Evolutionary conservation across 495 filamentous ascomycete species (phyloP).

Genomic region (Staphylotrichum tortipilum): DNA sequence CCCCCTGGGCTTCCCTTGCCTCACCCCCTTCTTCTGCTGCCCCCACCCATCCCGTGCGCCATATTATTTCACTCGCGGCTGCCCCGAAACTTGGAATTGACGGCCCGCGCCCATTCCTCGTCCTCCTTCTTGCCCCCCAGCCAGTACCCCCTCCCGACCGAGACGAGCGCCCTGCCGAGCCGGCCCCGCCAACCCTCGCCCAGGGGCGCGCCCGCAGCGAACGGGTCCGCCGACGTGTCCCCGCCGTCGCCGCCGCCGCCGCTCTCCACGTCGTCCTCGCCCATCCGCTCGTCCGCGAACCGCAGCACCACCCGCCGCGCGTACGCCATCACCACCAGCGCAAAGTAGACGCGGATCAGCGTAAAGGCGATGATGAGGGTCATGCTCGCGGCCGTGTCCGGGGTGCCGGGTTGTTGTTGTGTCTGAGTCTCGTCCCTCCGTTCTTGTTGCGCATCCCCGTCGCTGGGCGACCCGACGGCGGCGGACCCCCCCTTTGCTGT

Average conservation of each 20-base stretch:
- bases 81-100: conserved; percentile 49
- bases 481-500: too few species aligned
- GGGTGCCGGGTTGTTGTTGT: conserved; percentile 42
- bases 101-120: conserved; percentile 49
- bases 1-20: too few species aligned
- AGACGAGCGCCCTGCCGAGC: conserved; percentile 64
- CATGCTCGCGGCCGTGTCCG: conserved; percentile 68
- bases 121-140: conserved; percentile 45
- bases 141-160: conserved; percentile 67
- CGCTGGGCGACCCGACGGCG: conserved; percentile 18
- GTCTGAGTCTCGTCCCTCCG: neutral
- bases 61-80: neutral
- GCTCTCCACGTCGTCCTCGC: conserved; percentile 26
- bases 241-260: too few species aligned
- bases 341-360: conserved; percentile 65
- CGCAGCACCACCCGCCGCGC: conserved; percentile 62
- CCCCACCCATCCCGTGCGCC: neutral
- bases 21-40: too few species aligned
- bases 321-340: conserved; percentile 69
- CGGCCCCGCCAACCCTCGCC: conserved; percentile 71
- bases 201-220: conserved; percentile 54
- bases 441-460: conserved; percentile 2
- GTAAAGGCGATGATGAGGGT: conserved; percentile 63
- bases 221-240: conserved; percentile 57
- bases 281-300: conserved; percentile 40